Percentiles rank a stretch among this genome's conserved stretches.
These are phyloP conservation scores for Xylaria sp. DNA, from an alignment of 2,329 filamentous ascomycete genomes.

Conservation along the genomic window DNA sequence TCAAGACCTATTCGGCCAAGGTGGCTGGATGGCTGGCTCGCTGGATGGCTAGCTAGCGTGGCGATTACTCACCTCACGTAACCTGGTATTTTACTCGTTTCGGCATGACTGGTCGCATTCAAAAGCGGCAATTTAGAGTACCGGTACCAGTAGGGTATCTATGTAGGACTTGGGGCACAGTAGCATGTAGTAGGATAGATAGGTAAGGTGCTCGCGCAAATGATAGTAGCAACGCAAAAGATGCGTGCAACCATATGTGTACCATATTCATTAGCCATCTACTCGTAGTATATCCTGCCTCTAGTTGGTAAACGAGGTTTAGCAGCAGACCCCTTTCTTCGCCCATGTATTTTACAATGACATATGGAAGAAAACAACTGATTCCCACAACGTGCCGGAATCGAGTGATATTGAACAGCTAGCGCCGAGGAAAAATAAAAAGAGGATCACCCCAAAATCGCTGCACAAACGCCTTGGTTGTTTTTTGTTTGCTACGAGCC, in stretches of 20 bases:
- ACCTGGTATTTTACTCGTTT: not conserved
- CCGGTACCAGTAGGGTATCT: too few relatives aligned
- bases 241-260: slow-evolving; percentile 10
- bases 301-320: slow-evolving; percentile 5
- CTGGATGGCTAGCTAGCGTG: not conserved
- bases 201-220: not conserved
- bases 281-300: slow-evolving; percentile 11
- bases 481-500: slow-evolving; percentile 8
- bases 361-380: not conserved
- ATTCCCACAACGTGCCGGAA: not conserved
- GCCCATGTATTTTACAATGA: slow-evolving; percentile 6
- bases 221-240: slow-evolving; percentile 12
- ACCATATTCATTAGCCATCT: slow-evolving; percentile 14
- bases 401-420: slow-evolving; percentile 2
- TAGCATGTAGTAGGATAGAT: not conserved
- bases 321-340: slow-evolving; percentile 7
- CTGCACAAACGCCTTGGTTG: slow-evolving; percentile 14
- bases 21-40: not conserved
- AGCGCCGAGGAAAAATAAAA: not conserved
- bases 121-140: not conserved
- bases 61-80: slow-evolving; percentile 1
- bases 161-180: not conserved
- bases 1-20: not conserved
- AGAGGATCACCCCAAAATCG: slow-evolving; percentile 1
- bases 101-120: not conserved